Evolutionary conservation across 208 protist species (phyloP).

Genomic region (Leishmania amazonensis): DNA sequence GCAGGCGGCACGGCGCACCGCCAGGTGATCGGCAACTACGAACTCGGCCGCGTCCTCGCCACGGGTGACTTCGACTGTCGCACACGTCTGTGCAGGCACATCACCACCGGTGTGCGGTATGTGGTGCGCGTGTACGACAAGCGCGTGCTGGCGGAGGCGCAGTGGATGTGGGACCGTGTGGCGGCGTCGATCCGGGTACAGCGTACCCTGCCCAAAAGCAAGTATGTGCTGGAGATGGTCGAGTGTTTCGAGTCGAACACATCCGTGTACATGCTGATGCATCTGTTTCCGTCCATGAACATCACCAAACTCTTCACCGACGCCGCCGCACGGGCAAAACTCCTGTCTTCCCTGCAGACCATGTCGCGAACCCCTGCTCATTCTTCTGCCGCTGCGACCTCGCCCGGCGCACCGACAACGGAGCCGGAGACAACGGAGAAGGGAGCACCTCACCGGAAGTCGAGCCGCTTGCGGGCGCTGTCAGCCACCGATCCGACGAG

Average conservation of each 20-base stretch:
- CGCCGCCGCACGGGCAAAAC: constrained; percentile 10
- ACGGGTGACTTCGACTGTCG: constrained; percentile 87
- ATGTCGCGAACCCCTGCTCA: not conserved
- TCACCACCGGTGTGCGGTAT: constrained; percentile 76
- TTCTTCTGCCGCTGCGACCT: not conserved
- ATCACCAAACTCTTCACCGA: constrained; percentile 64
- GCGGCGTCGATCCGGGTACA: constrained; percentile 81
- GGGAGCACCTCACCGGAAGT: not conserved
- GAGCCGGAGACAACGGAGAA: not conserved
- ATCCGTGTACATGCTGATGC: constrained; percentile 89
- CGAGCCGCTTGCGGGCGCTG: not conserved
- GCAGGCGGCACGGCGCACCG: constrained; percentile 1
- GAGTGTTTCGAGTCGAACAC: constrained; percentile 87
- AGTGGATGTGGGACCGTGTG: constrained; percentile 88
- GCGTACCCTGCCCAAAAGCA: constrained; percentile 78
- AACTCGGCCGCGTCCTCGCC: constrained; percentile 74
- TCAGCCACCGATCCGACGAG: not conserved
- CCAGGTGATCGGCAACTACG: constrained; percentile 87
- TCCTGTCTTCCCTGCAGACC: constrained; percentile 14
- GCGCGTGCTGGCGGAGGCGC: constrained; percentile 59
- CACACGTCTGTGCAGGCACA: constrained; percentile 79
- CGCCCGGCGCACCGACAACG: not conserved
- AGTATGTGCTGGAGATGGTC: constrained; percentile 84
- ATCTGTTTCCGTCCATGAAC: constrained; percentile 73
- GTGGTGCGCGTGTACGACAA: constrained; percentile 88